phyloP scores from a whole-genome alignment of 1,139 yeast species.

The Chernovozyma aurita region DNA sequence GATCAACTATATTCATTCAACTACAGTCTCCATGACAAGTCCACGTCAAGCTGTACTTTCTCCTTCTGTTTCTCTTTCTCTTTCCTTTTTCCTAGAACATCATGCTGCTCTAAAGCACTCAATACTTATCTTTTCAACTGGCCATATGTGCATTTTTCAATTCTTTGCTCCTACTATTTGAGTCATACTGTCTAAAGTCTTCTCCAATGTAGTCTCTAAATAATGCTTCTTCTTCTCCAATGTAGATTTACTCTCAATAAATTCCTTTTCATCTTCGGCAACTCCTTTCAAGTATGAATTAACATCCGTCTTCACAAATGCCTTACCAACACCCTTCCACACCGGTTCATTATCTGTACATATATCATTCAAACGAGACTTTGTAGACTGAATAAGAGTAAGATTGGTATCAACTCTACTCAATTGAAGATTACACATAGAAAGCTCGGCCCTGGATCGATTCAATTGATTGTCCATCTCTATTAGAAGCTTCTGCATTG shows the following conservation, averaged over 20 bases:
- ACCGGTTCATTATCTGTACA: conserved; percentile 46
- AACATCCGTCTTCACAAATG: conserved; percentile 48
- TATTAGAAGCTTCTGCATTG: conserved; percentile 46
- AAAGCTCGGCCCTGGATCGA: conserved; percentile 59
- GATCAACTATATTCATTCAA: too few species aligned
- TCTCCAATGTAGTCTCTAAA: conserved; percentile 72
- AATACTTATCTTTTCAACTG: too few species aligned
- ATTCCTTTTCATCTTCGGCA: conserved; percentile 46
- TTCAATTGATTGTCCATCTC: conserved; percentile 66
- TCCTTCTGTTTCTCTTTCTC: too few species aligned
- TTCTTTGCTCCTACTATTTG: conserved; percentile 28
- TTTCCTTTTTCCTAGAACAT: too few species aligned
- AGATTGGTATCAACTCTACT: conserved; percentile 54
- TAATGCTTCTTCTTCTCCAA: conserved; percentile 67
- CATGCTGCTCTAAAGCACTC: too few species aligned
- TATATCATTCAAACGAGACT: conserved; percentile 43
- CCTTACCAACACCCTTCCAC: conserved; percentile 85
- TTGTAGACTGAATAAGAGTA: conserved; percentile 53
- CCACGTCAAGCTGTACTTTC: too few species aligned
- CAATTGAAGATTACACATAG: conserved; percentile 57
- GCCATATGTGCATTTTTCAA: too few species aligned
- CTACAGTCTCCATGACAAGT: too few species aligned
- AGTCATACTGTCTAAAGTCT: conserved; percentile 61
- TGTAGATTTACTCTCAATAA: conserved; percentile 56
- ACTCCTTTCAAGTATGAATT: conserved; percentile 46